Conservation (phyloP, 179 eudicot genomes). For the Spergularia azorica region DNA sequence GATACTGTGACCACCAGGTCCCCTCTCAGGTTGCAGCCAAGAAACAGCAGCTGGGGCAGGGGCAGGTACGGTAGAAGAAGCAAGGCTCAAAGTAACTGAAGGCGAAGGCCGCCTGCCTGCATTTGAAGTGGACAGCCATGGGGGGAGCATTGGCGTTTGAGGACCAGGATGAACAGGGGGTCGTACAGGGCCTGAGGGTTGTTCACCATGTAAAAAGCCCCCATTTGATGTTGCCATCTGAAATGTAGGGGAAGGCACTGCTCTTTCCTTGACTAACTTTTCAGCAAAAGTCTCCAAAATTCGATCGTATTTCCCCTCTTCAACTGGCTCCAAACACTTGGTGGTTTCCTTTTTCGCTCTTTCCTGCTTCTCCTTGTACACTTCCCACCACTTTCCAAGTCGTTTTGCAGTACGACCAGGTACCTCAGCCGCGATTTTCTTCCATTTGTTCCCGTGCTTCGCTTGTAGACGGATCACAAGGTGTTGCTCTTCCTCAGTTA, state of each 20-base stretch:
- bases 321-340: constrained; percentile 52
- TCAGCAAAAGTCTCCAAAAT: constrained; percentile 77
- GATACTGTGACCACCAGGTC: constrained; percentile 19
- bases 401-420: constrained; percentile 78
- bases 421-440: constrained; percentile 76
- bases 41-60: constrained; percentile 39
- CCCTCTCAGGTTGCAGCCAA: constrained; percentile 62
- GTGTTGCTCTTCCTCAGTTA: constrained; percentile 61
- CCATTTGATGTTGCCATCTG: constrained; percentile 55
- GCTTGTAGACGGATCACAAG: constrained; percentile 66
- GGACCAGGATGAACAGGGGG: constrained; percentile 30
- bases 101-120: constrained; percentile 58
- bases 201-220: constrained; percentile 44
- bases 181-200: constrained; percentile 32
- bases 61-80: constrained; percentile 47
- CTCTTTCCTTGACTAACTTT: constrained; percentile 67
- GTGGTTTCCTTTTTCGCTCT: constrained; percentile 58
- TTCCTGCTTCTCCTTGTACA: constrained; percentile 69
- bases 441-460: constrained; percentile 87
- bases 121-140: constrained; percentile 74
- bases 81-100: constrained; percentile 71
- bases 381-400: constrained; percentile 85
- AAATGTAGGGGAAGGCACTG: constrained; percentile 12
- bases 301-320: constrained; percentile 66
- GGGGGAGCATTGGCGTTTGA: constrained; percentile 49